Evolutionary conservation across 2,329 filamentous ascomycete species (phyloP), one percentile per base, ranked within the genome.

Genomic region (Chaetomiaceae sp.): DNA sequence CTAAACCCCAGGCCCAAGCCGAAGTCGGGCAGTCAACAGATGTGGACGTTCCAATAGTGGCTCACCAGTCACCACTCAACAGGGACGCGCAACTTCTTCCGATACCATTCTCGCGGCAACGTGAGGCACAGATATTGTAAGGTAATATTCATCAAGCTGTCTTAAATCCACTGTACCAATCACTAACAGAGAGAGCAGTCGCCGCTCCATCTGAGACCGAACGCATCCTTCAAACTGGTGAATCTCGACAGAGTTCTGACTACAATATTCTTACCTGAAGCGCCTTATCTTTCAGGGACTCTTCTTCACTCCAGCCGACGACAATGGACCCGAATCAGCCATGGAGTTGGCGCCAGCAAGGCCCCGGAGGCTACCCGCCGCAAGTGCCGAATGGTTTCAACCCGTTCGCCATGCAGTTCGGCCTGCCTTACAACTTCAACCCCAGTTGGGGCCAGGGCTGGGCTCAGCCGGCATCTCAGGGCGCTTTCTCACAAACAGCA

Each of bases 251-350:
- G 7, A 17, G 27, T 8, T 9, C 7, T 19, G 15, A 34, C 20
- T 9, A n/a, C 7, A 22, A 15, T 27, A 27, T 8, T 19, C 8
- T 29, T 15, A 2, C 2, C 20, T 4, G 12, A 33, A 39, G 23
- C 3, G 19, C 11, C 25, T 25, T 37, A 11, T 33, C 14, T 12
- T 31, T 12, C 14, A 31, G 27, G 27, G 20, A 22, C 15, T 31
- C 3, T 12, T 31, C 29, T 19, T 19, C 19, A 11, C 3, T 37
- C 4, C 17, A 25, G 3, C 6, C 34, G 1, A 9, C 46, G 3
- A 36, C 34, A 3, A 54, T 54, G 52, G 42, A 49, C 29, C 47
- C 11, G 6, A 42, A 47, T 25, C 47, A 49, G n/a, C 29, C 27
- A 17, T 50, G 52, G 52, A 14, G 22, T 14, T 45, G 51, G 51